Conservation (phyloP, 176 grass and related monocot genomes). For the Musa itinerans region DNA sequence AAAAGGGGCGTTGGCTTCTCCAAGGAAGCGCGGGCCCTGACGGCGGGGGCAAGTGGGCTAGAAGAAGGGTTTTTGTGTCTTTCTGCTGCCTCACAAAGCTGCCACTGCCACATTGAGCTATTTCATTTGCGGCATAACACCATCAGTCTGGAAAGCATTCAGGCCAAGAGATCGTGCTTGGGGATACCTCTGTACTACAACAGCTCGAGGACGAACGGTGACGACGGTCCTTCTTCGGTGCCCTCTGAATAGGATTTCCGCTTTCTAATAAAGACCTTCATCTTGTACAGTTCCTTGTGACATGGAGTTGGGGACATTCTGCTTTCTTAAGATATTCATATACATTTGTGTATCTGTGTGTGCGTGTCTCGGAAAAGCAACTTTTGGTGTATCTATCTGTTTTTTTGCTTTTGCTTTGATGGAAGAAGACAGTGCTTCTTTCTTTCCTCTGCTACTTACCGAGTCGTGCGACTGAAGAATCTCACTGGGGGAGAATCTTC, state of each 20-base stretch:
- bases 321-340: neutral
- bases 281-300: too few relatives aligned
- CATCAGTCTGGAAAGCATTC: neutral
- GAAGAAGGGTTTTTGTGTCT: neutral
- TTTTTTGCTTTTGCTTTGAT: neutral
- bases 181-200: too few relatives aligned
- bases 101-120: neutral
- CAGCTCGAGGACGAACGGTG: too few relatives aligned
- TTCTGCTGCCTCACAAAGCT: neutral
- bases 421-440: too few relatives aligned
- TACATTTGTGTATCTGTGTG: neutral
- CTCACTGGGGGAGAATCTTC: neutral
- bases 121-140: slow-evolving; percentile 1
- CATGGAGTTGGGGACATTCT: neutral
- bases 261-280: too few relatives aligned
- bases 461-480: too few relatives aligned
- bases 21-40: neutral
- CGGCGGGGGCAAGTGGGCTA: neutral
- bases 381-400: neutral
- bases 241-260: too few relatives aligned
- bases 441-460: too few relatives aligned
- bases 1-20: neutral
- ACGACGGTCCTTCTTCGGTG: too few relatives aligned
- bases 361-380: neutral
- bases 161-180: too few relatives aligned